Base-by-base conservation (phyloP, 495 filamentous ascomycete species). In the Hyaloscypha finlandica region DNA sequence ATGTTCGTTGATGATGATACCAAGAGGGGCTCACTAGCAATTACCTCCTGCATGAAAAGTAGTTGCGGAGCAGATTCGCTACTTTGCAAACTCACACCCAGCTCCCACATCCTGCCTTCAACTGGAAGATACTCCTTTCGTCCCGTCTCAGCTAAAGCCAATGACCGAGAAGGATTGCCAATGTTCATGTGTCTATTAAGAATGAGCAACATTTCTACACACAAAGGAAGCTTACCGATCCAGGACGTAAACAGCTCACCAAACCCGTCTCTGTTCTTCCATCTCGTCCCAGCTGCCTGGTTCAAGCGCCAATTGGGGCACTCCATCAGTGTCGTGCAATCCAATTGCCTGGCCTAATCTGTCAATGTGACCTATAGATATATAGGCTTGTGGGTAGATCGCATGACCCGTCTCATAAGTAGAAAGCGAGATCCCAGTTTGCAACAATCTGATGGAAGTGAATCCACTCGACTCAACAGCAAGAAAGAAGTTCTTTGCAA, bases 151-250 rank as follows among this genome's bases (percentile, higher is more conserved):
- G 56, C 30, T 37, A 37, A 11, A 19, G 32, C 56, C 6, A 59
- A 29, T 4, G 56, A 37, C 14, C 29, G 29, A 16, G 30, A 32
- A 37, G 56, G 56, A 59, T 33, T 59, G 0, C 56, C 56, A 16
- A 59, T 33, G n/a, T 59, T 59, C 56, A 59, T 37, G 31, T 59
- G 32, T 37, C 56, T 59, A 37, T 59, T n/a, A 37, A 11, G 9
- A 14, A n/a, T 59, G 3, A 59, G 56, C 35, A 32, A 59, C 12
- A 59, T 33, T 19, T 25, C 11, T 1, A 20, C 8, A 11, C 11
- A 4, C 25, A 37, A 29, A 32, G 32, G n/a, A 1, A 6, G n/a
- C 56, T 37, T 59, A 59, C 56, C 56, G 56, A 20, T 59, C 56
- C 5, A 59, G 56, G 14, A 37, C 35, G 25, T 33, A 32, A 59